Conservation (phyloP, 2,329 filamentous ascomycete species). For the Monilinia fructicola region DNA sequence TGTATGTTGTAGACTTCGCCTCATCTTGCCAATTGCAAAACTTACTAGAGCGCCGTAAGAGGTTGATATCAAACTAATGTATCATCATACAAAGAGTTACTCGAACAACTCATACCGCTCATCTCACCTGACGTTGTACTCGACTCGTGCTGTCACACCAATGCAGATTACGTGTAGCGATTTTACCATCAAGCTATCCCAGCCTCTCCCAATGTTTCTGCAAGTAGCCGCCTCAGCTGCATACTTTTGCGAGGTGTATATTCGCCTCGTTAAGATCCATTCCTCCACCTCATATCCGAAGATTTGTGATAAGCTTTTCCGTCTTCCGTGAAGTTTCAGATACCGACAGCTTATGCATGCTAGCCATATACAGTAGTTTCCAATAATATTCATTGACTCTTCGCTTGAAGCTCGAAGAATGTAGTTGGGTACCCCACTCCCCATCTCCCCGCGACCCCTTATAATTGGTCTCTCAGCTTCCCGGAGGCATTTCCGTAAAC, state of each 20-base stretch:
- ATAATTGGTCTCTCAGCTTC: neutral
- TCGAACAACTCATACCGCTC: neutral
- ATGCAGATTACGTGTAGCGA: neutral
- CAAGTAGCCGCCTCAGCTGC: conserved; percentile 11
- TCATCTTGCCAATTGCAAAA: neutral
- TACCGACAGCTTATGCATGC: conserved; percentile 10
- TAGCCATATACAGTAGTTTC: conserved; percentile 1
- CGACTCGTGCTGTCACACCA: neutral
- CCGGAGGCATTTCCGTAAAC: neutral
- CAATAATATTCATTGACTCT: neutral
- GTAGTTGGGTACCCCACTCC: neutral
- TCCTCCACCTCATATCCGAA: neutral
- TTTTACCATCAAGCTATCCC: neutral
- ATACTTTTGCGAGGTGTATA: conserved; percentile 1
- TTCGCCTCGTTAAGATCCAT: neutral
- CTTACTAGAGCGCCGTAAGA: neutral
- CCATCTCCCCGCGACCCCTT: neutral
- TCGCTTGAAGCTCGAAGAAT: neutral
- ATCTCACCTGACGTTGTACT: neutral
- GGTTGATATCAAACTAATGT: neutral
- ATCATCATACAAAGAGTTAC: neutral
- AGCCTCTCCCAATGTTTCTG: neutral
- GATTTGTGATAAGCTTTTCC: neutral
- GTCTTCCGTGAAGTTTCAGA: conserved; percentile 4
- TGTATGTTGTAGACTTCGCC: neutral